Evolutionary conservation across 1,139 yeast genomes (phyloP), one percentile per base, ranked within the genome.

Genomic region (Kodamaea derodonti): DNA sequence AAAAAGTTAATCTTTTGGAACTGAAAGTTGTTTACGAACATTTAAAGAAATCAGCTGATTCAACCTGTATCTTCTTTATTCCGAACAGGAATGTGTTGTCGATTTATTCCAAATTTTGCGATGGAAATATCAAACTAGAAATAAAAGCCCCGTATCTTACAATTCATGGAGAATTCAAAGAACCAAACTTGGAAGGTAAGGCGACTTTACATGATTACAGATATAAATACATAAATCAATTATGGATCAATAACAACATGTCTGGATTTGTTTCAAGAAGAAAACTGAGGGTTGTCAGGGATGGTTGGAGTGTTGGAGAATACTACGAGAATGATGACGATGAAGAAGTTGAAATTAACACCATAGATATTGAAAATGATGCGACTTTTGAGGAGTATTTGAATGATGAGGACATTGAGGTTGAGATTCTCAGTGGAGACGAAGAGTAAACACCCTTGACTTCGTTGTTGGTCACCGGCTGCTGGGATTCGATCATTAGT

Each of bases 141-240:
- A 58, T 75, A 16, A 67, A 73, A n/a, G 84, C 85, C 0, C 92
- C 92, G 2, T 84, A 82, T 49, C 60, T 84, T 49, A 81, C 85
- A 33, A 62, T 68, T 4, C 87, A 82, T 52, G 94, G 94, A 18
- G 92, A 84, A 52, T 72, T 80, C 10, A 82, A 83, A 31, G 61
- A 67, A 6, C 65, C 76, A 6, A 61, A 67, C 42, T 65, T 70
- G n/a, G 72, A 75, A 9, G 79, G 79, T 17, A 78, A 72, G 36
- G 84, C 86, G 0, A 64, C 64, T 0, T 62, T 83, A 39, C 73
- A 71, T 46, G 43, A 60, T 17, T 63, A 58, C 25, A 65, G 92
- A 35, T 81, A 76, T 51, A 61, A 66, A 27, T 68, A 75, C 41
- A 57, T 83, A 41, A 80, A 74, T 44, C 71, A 69, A 34, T 55